Percentiles rank a stretch among this genome's conserved stretches.
Conservation (phyloP, 192 early-diverging fungal genomes). For the Umbelopsis sp. region DNA sequence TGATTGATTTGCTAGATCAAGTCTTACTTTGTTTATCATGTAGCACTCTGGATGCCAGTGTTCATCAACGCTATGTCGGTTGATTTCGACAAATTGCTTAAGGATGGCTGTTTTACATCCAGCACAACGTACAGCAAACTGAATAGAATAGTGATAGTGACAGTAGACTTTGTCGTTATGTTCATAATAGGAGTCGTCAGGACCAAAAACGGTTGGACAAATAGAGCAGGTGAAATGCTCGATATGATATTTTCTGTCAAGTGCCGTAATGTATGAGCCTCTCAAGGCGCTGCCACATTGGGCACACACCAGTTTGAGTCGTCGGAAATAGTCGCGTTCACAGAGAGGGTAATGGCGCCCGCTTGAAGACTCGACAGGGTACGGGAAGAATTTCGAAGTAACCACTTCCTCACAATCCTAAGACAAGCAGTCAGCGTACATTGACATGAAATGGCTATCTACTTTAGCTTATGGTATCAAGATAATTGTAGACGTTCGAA, state of each 20-base stretch:
- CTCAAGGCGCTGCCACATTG: slow-evolving; percentile 90
- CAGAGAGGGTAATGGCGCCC: slow-evolving; percentile 71
- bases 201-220: slow-evolving; percentile 92
- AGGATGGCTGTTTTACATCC: slow-evolving; percentile 95
- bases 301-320: slow-evolving; percentile 83
- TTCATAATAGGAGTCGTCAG: slow-evolving; percentile 97
- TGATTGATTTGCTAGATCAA: not conserved
- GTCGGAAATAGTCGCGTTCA: slow-evolving; percentile 87
- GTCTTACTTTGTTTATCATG: slow-evolving; percentile 93
- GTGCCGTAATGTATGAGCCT: slow-evolving; percentile 91
- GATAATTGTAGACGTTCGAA: not conserved
- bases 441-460: not conserved
- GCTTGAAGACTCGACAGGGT: slow-evolving; percentile 64
- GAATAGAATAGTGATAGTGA: slow-evolving; percentile 90
- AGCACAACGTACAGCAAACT: slow-evolving; percentile 89
- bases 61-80: slow-evolving; percentile 70
- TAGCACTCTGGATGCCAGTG: slow-evolving; percentile 99
- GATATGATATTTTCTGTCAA: slow-evolving; percentile 93
- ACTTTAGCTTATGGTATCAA: not conserved
- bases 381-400: slow-evolving; percentile 87
- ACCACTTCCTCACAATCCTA: slow-evolving; percentile 82
- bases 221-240: slow-evolving; percentile 97
- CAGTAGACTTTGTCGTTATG: slow-evolving; percentile 93
- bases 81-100: slow-evolving; percentile 96
- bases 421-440: not conserved